Evolutionary conservation across 202 grass and related monocot genomes (phyloP), one percentile per base, ranked within the genome.

Genomic region (Brachypodium distachyon): DNA sequence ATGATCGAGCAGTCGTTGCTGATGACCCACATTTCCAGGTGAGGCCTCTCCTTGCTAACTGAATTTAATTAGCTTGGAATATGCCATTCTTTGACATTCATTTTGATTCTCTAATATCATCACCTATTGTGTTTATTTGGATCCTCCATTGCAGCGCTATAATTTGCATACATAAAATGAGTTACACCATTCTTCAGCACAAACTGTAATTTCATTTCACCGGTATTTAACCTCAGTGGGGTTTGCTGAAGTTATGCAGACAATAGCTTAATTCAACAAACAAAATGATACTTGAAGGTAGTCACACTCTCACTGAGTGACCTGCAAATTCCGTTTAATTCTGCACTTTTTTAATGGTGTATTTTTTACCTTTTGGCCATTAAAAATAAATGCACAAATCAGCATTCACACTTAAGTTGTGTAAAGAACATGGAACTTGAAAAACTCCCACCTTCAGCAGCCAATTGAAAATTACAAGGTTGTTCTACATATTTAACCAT

Each of bases 21-120:
- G 95, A 95, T 87, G 95, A 98, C 86, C 91, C 95, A 76, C 95
- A 98, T 90, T 98, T 98, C 70, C 91, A 98, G 83, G 95, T 98
- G 66, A 80, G 46, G 2, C 16, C 4, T 80, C 71, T 44, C 52
- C 28, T 38, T 76, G 18, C 18, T 48, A 68, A 64, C 4, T 40
- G 18, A 41, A 57, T 61, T 69, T 53, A 43, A 36, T 18, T 72
- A 47, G 31, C 23, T 54, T 60, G 43, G 61, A 48, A 82, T 42
- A 73, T 52, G 42, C 7, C 14, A 59, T 78, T 43, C 23, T 61
- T 40, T 16, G 28, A 60, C 27, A 5, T 61, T 59, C 29, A n/a
- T 49, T 61, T 25, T 80, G 40, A 28, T 80, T 72, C 25, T 23
- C 18, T 22, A 73, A 41, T 29, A 60, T 80, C 65, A 38, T 33